Base-by-base conservation (phyloP, 169 alveolate species). In the Perkinsus chesapeaki region DNA sequence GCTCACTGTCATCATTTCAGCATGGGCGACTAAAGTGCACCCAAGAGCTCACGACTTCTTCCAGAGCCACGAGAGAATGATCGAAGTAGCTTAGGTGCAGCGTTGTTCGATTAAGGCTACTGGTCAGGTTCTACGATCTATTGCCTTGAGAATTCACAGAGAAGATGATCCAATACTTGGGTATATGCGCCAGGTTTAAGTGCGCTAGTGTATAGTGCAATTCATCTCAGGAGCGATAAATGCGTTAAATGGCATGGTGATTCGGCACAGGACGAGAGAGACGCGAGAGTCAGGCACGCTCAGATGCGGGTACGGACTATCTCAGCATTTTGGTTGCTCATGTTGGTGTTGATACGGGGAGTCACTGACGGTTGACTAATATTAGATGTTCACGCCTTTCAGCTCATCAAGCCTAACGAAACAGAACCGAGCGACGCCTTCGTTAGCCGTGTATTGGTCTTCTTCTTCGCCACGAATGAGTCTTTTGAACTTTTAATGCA, bases 401-500 rank as follows among this genome's bases (percentile, higher is more conserved):
- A 94, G 47, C 93, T 94, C 48, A 47, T 94, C 31, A 94, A 93
- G 39, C 96, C 96, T 0, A 94, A 94, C 23, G 96, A 94, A 16
- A 73, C 92, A 39, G 94, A 92, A 20, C 95, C 93, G 43, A 93
- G 96, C 48, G 95, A 92, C 36, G 93, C 96, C 0, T 94, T 93
- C 73, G 96, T 94, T 20, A 94, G 93, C 91, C 92, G 96, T 37
- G 94, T 94, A 23, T 73, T 94, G 39, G 94, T 91, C 39, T 94
- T 94, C 91, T 39, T 94, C 34, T 94, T 93, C 92, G 96, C 96
- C 39, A 94, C 93, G 31, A 94, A 94, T 92, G 96, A 94, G 73
- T 93, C 95, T 39, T 94, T 94, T 37, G 82, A 93, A 36, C 94
- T 93, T 36, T 48, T 94, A 39, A 91, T 91, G 93, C 93, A 91